A percentile compares a stretch with the other conserved stretches of the same genome.
phyloP scores from a whole-genome alignment of 2,329 filamentous ascomycete genomes.

The Exserohilum rostratum region DNA sequence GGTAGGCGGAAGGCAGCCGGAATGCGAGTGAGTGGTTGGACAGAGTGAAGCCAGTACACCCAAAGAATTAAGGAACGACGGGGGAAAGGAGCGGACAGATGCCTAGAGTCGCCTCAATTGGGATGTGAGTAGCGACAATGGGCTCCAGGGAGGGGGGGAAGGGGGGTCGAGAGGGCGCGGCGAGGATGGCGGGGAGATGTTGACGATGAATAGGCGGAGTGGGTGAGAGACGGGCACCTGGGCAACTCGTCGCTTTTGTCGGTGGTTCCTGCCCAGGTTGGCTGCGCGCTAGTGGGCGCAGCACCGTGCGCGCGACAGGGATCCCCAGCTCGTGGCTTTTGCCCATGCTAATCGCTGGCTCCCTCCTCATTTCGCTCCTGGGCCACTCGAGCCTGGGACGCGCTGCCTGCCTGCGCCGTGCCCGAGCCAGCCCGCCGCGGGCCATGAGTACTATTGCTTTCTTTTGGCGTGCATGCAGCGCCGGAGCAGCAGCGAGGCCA shows the following conservation, averaged over 20 bases:
- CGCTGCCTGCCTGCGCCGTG: constrained; percentile 6
- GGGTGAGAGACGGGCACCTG: constrained; percentile 26
- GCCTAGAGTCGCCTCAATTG: constrained; percentile 37
- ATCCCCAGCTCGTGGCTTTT: constrained; percentile 10
- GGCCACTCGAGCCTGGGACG: constrained; percentile 5
- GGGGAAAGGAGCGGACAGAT: constrained; percentile 47
- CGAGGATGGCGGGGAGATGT: constrained; percentile 27
- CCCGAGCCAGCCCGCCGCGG: constrained; percentile 5
- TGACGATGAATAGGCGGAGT: constrained; percentile 30
- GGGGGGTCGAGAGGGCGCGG: constrained; percentile 20
- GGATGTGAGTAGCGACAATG: constrained; percentile 40
- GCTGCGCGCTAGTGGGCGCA: constrained; percentile 8
- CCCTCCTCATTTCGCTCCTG: constrained; percentile 20
- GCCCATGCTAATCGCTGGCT: constrained; percentile 14
- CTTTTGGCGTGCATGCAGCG: neutral
- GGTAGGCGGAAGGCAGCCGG: constrained; percentile 17
- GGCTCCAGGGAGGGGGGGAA: constrained; percentile 33
- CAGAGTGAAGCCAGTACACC: constrained; percentile 46
- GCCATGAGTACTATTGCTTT: neutral
- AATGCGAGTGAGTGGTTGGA: constrained; percentile 23
- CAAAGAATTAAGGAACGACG: constrained; percentile 47
- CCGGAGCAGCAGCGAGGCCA: neutral
- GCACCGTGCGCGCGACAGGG: constrained; percentile 9
- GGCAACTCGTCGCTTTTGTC: constrained; percentile 31
- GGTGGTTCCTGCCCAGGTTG: constrained; percentile 21